phyloP scores from a whole-genome alignment of 805 yeast genomes.

The Kazachstania viticola region DNA sequence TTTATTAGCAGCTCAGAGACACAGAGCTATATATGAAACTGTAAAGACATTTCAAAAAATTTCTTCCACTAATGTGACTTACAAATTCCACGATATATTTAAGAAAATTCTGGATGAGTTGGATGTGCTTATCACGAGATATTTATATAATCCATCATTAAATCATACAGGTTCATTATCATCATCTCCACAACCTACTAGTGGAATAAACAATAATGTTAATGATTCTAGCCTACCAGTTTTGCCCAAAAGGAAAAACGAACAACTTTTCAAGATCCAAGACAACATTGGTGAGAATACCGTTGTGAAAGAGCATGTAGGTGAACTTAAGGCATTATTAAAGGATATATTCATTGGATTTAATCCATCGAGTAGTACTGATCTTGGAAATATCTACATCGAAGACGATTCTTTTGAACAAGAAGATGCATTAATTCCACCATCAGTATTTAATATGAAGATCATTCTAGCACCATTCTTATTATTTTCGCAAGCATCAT shows the following conservation, averaged over 20 bases:
- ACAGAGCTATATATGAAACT: constrained; percentile 53
- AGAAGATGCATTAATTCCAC: constrained; percentile 54
- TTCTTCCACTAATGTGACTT: constrained; percentile 17
- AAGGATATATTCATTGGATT: constrained; percentile 68
- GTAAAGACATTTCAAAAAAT: constrained; percentile 25
- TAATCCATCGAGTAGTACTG: constrained; percentile 27
- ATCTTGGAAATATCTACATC: constrained; percentile 36
- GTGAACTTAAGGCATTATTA: constrained; percentile 34
- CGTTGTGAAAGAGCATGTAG: constrained; percentile 25
- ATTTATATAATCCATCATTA: constrained; percentile 12
- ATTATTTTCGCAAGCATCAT: constrained; percentile 51
- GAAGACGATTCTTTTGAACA: constrained; percentile 47
- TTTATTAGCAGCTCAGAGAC: constrained; percentile 55
- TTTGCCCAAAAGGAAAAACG: constrained; percentile 7
- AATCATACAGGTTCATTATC: not conserved
- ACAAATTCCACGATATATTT: constrained; percentile 35
- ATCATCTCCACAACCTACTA: too few relatives aligned
- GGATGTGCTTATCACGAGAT: constrained; percentile 12
- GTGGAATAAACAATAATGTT: constrained; percentile 1
- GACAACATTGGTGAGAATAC: constrained; percentile 18
- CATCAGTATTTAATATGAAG: constrained; percentile 70
- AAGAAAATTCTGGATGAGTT: constrained; percentile 28
- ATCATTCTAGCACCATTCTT: constrained; percentile 64
- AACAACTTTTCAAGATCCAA: constrained; percentile 16
- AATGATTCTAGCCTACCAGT: constrained; percentile 6